phyloP scores from a whole-genome alignment of 2,329 filamentous ascomycete species.

The Beauveria asiatica region DNA sequence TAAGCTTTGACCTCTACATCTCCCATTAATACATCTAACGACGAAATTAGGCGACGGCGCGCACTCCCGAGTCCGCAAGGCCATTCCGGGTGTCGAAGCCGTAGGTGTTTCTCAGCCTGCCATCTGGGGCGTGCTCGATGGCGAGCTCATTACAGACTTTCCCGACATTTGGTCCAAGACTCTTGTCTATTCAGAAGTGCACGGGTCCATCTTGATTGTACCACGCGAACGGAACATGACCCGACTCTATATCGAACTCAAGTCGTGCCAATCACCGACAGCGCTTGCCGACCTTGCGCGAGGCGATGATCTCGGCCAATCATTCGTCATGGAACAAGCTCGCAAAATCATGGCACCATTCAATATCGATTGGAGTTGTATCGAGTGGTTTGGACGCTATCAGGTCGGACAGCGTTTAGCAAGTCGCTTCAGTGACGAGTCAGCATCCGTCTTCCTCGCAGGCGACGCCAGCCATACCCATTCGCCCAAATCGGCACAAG shows the following conservation, averaged over 20 bases:
- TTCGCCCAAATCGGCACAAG: conserved; percentile 63
- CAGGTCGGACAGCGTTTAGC: conserved; percentile 64
- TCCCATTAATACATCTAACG: neutral
- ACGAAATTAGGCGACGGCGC: conserved; percentile 53
- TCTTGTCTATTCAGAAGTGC: conserved; percentile 56
- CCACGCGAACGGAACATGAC: conserved; percentile 67
- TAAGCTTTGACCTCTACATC: conserved; percentile 20
- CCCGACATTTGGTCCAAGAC: conserved; percentile 70
- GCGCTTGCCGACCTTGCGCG: conserved; percentile 25
- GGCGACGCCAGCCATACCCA: conserved; percentile 67
- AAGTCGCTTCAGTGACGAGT: conserved; percentile 55
- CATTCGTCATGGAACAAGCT: conserved; percentile 63
- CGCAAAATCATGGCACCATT: conserved; percentile 52
- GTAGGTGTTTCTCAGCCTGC: conserved; percentile 45
- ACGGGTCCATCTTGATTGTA: conserved; percentile 65
- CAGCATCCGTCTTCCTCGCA: conserved; percentile 56
- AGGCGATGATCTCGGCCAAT: conserved; percentile 38
- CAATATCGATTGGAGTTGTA: conserved; percentile 47
- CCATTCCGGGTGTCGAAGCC: conserved; percentile 49
- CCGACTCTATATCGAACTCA: conserved; percentile 52
- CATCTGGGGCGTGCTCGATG: conserved; percentile 65
- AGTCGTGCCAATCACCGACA: conserved; percentile 32
- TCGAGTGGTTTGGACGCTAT: conserved; percentile 66
- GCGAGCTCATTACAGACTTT: conserved; percentile 62
- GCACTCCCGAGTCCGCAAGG: conserved; percentile 59